Evolutionary conservation across 176 grass and related monocot species (phyloP).

Genomic region (Alloteropsis semialata): DNA sequence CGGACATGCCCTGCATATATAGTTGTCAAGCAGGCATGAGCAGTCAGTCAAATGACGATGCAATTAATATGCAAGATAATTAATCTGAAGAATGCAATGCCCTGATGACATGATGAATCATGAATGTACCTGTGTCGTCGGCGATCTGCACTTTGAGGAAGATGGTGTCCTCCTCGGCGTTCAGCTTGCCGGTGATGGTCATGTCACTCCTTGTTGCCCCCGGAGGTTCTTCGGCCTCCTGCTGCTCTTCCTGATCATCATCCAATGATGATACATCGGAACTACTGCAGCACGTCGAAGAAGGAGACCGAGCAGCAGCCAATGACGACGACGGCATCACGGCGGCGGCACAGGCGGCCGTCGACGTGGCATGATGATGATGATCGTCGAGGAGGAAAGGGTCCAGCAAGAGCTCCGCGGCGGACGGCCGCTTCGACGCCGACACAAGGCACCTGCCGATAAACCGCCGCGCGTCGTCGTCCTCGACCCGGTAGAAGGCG

Average conservation of each 20-base stretch:
- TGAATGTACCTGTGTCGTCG: constrained; percentile 43
- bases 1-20: constrained; percentile 12
- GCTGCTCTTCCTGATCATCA: background rate
- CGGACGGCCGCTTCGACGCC: constrained; percentile 49
- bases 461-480: constrained; percentile 52
- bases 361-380: background rate
- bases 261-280: background rate
- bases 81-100: no score
- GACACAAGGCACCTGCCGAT: constrained; percentile 50
- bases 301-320: background rate
- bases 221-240: background rate
- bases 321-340: background rate
- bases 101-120: background rate
- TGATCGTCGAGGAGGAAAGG: constrained; percentile 78
- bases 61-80: no score
- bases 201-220: background rate
- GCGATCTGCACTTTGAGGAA: constrained; percentile 90
- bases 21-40: background rate
- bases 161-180: constrained; percentile 74
- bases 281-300: background rate
- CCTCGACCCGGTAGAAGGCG: constrained; percentile 51
- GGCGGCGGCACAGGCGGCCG: background rate
- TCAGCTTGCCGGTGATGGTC: constrained; percentile 91
- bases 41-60: background rate
- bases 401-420: constrained; percentile 64